phyloP scores from a whole-genome alignment of 2,329 filamentous ascomycete genomes.

The Fonsecaea pugnacius region DNA sequence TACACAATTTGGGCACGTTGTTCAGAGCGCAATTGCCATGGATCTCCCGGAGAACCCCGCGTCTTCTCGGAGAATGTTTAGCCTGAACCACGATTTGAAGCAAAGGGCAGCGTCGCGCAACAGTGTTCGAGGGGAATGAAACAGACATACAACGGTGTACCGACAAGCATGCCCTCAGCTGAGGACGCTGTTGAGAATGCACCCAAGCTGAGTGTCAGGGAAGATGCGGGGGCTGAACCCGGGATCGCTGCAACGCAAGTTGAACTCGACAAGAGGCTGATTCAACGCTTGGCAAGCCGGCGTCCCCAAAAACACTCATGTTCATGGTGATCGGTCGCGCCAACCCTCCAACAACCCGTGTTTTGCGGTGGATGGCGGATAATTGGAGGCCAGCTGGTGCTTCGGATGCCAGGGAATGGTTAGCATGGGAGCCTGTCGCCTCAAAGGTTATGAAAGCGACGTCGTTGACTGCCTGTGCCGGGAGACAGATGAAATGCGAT shows the following conservation, averaged over 20 bases:
- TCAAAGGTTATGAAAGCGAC: background rate
- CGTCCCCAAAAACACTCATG: background rate
- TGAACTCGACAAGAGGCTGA: background rate
- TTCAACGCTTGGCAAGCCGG: background rate
- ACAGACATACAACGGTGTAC: background rate
- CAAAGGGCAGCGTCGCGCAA: background rate
- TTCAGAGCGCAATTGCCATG: background rate
- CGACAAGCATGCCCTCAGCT: background rate
- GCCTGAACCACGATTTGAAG: constrained; percentile 9
- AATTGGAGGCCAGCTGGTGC: constrained; percentile 4
- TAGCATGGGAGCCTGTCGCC: background rate
- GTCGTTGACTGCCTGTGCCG: constrained; percentile 3
- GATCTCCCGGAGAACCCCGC: constrained; percentile 21
- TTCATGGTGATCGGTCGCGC: background rate
- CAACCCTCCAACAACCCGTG: background rate
- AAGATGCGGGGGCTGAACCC: background rate
- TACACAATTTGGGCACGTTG: background rate
- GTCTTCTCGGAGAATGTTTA: constrained; percentile 11
- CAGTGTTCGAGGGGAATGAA: background rate
- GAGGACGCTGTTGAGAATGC: background rate
- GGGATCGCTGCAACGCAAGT: background rate
- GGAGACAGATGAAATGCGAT: constrained; percentile 6
- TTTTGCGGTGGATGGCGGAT: background rate
- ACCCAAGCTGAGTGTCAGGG: background rate
- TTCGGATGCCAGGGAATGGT: background rate